phyloP scores from a whole-genome alignment of 192 early-diverging fungal species.

The Backusella circina region DNA sequence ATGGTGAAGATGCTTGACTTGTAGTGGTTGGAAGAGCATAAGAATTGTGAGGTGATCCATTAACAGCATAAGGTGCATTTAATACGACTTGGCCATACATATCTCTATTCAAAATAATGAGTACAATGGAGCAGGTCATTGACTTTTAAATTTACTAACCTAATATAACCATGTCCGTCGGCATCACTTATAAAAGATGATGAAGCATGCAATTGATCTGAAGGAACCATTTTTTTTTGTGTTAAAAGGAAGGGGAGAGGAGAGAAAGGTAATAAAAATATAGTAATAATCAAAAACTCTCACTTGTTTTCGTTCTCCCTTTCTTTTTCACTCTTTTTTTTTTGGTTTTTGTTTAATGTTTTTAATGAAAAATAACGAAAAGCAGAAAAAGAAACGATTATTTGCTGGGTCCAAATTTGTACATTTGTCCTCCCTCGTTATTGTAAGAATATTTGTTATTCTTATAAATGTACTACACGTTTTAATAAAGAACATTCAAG shows the following conservation, averaged over 20 bases:
- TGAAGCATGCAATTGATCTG: not conserved
- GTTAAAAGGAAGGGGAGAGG: not conserved
- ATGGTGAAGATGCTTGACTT: not conserved
- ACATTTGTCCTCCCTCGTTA: not conserved
- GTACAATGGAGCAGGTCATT: not conserved
- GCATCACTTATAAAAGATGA: not conserved
- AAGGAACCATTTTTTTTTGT: not conserved
- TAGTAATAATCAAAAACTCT: not conserved
- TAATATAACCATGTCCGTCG: conserved; percentile 1
- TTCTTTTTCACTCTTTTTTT: not conserved
- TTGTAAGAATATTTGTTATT: not conserved
- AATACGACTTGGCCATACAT: not conserved
- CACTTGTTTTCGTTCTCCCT: not conserved
- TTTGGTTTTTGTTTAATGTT: not conserved
- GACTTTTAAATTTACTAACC: not conserved
- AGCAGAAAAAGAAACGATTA: not conserved
- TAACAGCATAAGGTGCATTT: not conserved
- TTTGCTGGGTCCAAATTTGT: not conserved
- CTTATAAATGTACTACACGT: too few species aligned
- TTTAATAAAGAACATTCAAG: too few species aligned
- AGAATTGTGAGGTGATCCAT: not conserved
- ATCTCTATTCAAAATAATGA: conserved; percentile 4
- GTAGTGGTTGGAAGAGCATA: not conserved
- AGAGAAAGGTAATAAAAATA: not conserved
- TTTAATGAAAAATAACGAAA: not conserved